Base-by-base conservation (phyloP, 2,329 filamentous ascomycete species). In the Colletotrichum sp. region DNA sequence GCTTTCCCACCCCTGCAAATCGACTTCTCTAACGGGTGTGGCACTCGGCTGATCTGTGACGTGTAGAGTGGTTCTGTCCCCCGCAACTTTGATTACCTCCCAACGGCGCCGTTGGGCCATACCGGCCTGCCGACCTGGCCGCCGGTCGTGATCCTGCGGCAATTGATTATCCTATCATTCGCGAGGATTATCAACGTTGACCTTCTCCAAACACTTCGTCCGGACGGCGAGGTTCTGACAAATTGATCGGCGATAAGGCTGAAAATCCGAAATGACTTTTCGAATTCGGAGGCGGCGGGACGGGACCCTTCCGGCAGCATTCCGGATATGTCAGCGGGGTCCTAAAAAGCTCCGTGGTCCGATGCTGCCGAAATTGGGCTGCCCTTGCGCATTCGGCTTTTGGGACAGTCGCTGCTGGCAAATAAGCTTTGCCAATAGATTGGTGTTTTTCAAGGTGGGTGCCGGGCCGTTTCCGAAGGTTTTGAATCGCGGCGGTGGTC, bases 61-160 rank as follows among this genome's bases (percentile, higher is more conserved):
- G 68, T 71, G 26, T 36, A 28, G 36, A 55, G 72, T 75, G 60
- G 68, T 44, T 67, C 72, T 72, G 62, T 24, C 62, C 62, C 72
- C 72, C 68, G 62, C 72, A 62, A 72, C 62, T 67, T 67, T n/a
- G 36, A 71, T 71, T 67, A 32, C 36, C 52, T n/a, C 62, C 36
- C 6, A 62, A 16, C 59, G 21, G 59, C 60, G 34, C 21, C 36
- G 68, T 66, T 64, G 21, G 10, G 34, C 32, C 26, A 26, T 60
- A 21, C 57, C 65, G 39, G 36, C 21, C 30, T 63, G 24, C 55
- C 18, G 39, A 26, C 15, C 21, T 63, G 55, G 18, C 65, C 18
- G 30, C 24, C 18, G 55, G 21, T 39, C 10, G n/a, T 12, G 18
- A 21, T 26, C 36, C 34, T 18, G 62, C 32, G 15, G 32, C 62